Conservation (phyloP, 345 rosid genomes). For the Bretschneidera sinensis region DNA sequence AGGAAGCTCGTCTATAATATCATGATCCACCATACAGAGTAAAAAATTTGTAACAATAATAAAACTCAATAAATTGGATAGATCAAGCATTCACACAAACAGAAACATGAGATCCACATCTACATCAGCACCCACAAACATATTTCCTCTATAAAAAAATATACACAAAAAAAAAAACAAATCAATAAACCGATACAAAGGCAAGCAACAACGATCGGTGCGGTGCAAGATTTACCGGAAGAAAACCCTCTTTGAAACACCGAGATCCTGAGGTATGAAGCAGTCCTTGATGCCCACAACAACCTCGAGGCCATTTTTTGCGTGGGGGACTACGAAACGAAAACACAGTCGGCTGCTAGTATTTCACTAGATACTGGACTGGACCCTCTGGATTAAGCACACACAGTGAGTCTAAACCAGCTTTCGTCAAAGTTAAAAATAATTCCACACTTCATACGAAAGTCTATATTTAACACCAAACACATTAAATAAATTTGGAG, state of each 20-base stretch:
- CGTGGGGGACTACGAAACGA: background rate
- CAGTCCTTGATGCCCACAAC: slow-evolving; percentile 93
- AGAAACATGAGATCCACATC: background rate
- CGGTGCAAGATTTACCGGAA: slow-evolving; percentile 39
- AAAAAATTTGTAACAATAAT: too few species aligned
- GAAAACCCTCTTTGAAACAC: slow-evolving; percentile 64
- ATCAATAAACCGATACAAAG: background rate
- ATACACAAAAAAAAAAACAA: slow-evolving; percentile 1
- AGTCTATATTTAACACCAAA: too few species aligned
- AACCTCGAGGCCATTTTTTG: slow-evolving; percentile 61
- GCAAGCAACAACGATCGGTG: background rate
- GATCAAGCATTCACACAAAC: background rate
- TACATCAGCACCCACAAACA: slow-evolving; percentile 22
- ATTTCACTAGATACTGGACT: too few species aligned
- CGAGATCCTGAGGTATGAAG: slow-evolving; percentile 84
- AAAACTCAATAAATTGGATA: too few species aligned
- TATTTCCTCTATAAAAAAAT: too few species aligned
- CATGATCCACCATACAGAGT: background rate
- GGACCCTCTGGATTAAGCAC: too few species aligned
- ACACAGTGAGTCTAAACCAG: too few species aligned
- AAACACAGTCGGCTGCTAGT: background rate
- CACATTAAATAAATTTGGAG: too few species aligned
- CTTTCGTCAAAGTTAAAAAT: too few species aligned
- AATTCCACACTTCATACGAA: too few species aligned
- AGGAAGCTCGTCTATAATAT: too few species aligned